A percentile compares a stretch with the other conserved stretches of the same genome.
Evolutionary conservation across 331 rosid genomes (phyloP).

Genomic region (Prunus yedoensis): DNA sequence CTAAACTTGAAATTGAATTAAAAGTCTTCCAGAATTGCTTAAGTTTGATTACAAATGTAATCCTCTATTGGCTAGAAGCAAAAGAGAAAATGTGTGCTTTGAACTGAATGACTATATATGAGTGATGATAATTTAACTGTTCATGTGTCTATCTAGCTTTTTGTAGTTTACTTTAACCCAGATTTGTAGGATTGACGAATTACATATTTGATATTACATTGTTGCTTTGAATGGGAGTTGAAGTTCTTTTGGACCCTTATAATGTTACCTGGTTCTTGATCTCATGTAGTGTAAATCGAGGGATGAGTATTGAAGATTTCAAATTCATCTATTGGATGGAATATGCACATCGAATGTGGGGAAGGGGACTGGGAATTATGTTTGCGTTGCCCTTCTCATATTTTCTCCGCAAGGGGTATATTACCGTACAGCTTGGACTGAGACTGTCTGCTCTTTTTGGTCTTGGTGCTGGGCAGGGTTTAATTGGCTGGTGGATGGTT

Average conservation of each 20-base stretch:
- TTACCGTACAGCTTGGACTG: constrained; percentile 66
- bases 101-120: not conserved
- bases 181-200: not conserved
- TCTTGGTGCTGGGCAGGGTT: constrained; percentile 91
- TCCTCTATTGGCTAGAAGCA: not conserved
- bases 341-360: constrained; percentile 98
- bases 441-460: constrained; percentile 67
- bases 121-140: not conserved
- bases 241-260: not conserved
- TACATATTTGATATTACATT: not conserved
- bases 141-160: not conserved
- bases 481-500: constrained; percentile 97
- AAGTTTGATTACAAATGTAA: not conserved
- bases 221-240: not conserved
- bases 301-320: constrained; percentile 78
- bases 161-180: not conserved
- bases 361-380: constrained; percentile 81
- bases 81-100: not conserved
- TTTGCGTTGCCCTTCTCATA: constrained; percentile 80
- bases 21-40: not conserved
- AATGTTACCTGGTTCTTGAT: constrained; percentile 20
- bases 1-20: not conserved
- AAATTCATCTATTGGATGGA: constrained; percentile 91
- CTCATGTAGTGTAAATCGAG: constrained; percentile 63
- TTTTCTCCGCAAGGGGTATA: constrained; percentile 76